Percentiles rank a stretch among this genome's conserved stretches.
phyloP scores from a whole-genome alignment of 176 grass and related monocot species.

The Microstegium vimineum region DNA sequence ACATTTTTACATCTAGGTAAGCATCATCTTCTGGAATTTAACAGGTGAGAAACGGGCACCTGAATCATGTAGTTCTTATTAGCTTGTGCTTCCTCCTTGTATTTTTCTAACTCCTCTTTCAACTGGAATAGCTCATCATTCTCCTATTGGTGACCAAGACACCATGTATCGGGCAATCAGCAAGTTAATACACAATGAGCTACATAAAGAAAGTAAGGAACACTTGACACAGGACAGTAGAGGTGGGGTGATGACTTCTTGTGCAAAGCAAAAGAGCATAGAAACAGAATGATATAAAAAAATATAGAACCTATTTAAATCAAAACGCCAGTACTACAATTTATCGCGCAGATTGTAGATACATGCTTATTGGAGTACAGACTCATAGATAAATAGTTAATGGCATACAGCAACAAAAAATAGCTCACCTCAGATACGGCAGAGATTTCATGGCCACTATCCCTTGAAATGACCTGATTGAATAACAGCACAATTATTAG shows the following conservation, averaged over 20 bases:
- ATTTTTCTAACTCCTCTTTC: constrained; percentile 84
- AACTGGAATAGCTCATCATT: constrained; percentile 67
- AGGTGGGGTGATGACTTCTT: neutral
- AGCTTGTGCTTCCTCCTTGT: constrained; percentile 81
- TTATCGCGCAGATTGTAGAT: neutral
- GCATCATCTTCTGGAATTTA: too few species aligned
- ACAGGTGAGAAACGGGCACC: constrained; percentile 24
- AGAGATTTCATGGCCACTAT: constrained; percentile 31
- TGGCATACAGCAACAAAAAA: neutral
- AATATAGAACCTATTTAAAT: neutral
- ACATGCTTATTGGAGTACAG: neutral
- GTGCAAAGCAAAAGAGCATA: neutral
- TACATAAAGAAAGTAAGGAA: constrained; percentile 21
- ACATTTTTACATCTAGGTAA: neutral
- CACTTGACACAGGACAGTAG: neutral
- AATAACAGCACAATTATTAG: constrained; percentile 29
- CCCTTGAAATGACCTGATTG: constrained; percentile 33
- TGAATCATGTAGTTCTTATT: constrained; percentile 98
- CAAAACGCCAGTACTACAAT: neutral
- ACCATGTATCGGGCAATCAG: neutral
- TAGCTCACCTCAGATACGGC: constrained; percentile 47
- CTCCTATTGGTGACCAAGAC: constrained; percentile 29
- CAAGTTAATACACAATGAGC: neutral
- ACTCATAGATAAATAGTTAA: neutral
- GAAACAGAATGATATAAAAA: neutral